phyloP scores from a whole-genome alignment of 805 yeast genomes.

The Pachysolen tannophilus region DNA sequence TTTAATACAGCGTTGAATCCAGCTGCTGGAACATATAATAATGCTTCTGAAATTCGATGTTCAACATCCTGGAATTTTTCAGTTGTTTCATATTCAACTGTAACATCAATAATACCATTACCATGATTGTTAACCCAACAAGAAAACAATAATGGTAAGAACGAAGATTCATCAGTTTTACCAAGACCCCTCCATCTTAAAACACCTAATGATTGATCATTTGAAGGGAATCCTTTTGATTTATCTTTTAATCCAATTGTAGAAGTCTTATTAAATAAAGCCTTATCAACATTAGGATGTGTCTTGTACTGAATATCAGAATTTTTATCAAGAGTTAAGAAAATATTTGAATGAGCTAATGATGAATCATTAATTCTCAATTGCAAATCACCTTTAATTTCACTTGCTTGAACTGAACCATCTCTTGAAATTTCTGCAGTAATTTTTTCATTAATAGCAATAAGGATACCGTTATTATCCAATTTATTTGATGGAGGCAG shows the following conservation, averaged over 20 bases:
- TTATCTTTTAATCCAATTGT: conserved; percentile 71
- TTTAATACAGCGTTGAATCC: conserved; percentile 44
- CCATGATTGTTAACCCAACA: conserved; percentile 75
- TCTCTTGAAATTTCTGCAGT: conserved; percentile 77
- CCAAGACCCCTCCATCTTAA: conserved; percentile 85
- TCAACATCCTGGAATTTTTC: conserved; percentile 28
- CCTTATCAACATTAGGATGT: conserved; percentile 91
- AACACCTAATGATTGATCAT: conserved; percentile 85
- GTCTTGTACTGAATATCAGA: conserved; percentile 70
- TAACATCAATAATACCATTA: conserved; percentile 58
- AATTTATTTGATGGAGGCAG: conserved; percentile 25
- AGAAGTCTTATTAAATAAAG: conserved; percentile 46
- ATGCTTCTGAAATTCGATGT: conserved; percentile 43
- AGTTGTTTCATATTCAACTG: conserved; percentile 80
- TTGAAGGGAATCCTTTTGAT: conserved; percentile 78
- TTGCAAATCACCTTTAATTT: conserved; percentile 86
- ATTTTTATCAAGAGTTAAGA: conserved; percentile 41
- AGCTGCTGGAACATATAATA: conserved; percentile 59
- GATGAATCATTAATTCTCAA: conserved; percentile 76
- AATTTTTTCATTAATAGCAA: conserved; percentile 69
- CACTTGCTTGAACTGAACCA: conserved; percentile 63
- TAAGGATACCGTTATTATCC: conserved; percentile 68
- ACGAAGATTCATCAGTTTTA: conserved; percentile 47
- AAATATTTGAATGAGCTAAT: conserved; percentile 57
- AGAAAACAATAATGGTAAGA: conserved; percentile 64